Evolutionary conservation across 805 yeast species (phyloP), one percentile per base, ranked within the genome.

Genomic region (Spathaspora hagerdaliae): DNA sequence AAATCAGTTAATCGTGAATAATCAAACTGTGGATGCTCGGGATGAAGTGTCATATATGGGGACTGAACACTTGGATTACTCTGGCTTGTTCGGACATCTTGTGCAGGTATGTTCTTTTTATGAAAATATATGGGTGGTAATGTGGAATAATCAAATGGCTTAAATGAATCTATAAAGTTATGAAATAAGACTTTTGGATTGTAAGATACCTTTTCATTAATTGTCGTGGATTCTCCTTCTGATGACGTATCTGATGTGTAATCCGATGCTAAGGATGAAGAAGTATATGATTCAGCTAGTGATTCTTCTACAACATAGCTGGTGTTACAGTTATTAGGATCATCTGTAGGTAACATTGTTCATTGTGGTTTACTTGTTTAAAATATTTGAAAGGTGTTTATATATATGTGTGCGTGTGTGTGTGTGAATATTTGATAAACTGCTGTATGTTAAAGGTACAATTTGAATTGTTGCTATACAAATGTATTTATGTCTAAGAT

Each of bases 91-190:
- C 12, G 5, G 2, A 26, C 11, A 10, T 31, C 6, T 32, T 15
- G 31, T 35, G 13, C 11, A 12, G 35, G 7, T 27, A 7, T 27
- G 6, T 14, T 7, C 11, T 36, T 19, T 32, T 32, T 31, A 12
- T n/a, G n/a, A n/a, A 39, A 39, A 33, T 38, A 47, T 34, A 44
- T 40, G 36, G 38, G 57, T 14, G 44, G 57, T 13, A 49, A 32
- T 36, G 44, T 48, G 15, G 65, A 59, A 35, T 58, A 61, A 44
- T 62, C 65, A 45, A 52, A 61, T 8, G 63, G 62, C 41, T 55
- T 60, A 47, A 61, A 61, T 5, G 58, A 51, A 38, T 60, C 56
- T 31, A 54, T 27, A 45, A 61, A 59, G 31, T 48, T 33, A 6
- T 36, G 31, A n/a, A 37, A 12, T 13, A 44, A 6, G 9, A 19